Evolutionary conservation across 805 yeast species (phyloP), one percentile per base, ranked within the genome.

Genomic region (Candida takata): DNA sequence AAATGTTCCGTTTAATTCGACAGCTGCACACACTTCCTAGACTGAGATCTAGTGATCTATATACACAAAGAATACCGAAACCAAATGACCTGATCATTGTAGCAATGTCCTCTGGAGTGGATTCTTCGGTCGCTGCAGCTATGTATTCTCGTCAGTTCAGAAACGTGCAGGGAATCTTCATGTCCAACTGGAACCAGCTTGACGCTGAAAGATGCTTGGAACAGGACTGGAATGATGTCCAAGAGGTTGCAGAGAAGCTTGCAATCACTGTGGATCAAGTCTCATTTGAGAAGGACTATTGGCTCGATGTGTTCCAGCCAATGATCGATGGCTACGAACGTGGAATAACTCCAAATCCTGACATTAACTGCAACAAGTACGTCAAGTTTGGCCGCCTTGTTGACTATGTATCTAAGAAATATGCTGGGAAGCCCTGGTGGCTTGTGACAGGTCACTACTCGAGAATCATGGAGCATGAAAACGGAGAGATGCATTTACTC

Each of bases 31-130:
- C 30, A n/a, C 18, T 31, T 6, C 41, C 39, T 4, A n/a, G 23
- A 23, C 24, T 14, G 13, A 40, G 52, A 18, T 11, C 43, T 11
- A 49, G 51, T 31, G 34, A 15, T 8, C 50, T 48, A 2, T 50
- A 41, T 29, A 34, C 24, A 17, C 85, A 68, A 53, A 56, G 51
- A 5, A 42, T 47, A 14, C 90, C 90, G 0, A 42, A 47, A 0
- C 44, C 44, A 8, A 55, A 66, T 23, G 95, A 84, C 48, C 74
- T 70, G 36, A 72, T 90, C 16, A 62, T 83, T 15, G 75, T 92
- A 5, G 96, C 97, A 7, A 84, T 92, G 95, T 85, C 96, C 2
- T 84, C 95, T 0, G 98, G 98, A 0, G 97, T 92, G 1, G 98
- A 92, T 58, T 88, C 97, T 0, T 81, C 96, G 2, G 86, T 88